phyloP scores from a whole-genome alignment of 345 rosid genomes.

The Arabis alpina region DNA sequence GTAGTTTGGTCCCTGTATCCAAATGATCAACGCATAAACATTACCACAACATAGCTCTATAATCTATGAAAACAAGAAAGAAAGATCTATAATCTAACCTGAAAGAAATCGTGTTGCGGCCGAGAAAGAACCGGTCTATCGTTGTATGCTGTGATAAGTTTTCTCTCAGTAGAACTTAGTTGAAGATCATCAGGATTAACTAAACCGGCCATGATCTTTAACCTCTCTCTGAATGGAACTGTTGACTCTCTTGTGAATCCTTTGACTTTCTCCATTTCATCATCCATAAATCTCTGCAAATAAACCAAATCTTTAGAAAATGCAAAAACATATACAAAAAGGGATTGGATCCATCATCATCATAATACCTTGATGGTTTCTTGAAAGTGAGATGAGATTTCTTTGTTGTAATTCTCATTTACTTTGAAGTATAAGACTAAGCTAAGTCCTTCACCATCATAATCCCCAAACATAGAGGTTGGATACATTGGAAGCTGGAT shows the following conservation, averaged over 20 bases:
- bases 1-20: constrained; percentile 76
- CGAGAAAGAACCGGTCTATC: constrained; percentile 85
- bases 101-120: constrained; percentile 78
- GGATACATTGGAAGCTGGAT: constrained; percentile 87
- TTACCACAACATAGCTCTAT: constrained; percentile 8
- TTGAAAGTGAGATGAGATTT: constrained; percentile 65
- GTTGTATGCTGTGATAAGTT: constrained; percentile 73
- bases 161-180: constrained; percentile 67
- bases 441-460: constrained; percentile 90
- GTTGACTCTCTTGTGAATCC: constrained; percentile 64
- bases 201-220: constrained; percentile 71
- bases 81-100: constrained; percentile 44
- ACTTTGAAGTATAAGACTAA: constrained; percentile 71
- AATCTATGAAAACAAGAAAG: background rate
- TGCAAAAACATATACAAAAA: background rate
- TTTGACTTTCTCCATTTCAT: constrained; percentile 71
- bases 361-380: constrained; percentile 65
- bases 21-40: constrained; percentile 4
- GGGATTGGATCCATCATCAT: constrained; percentile 1
- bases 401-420: constrained; percentile 59
- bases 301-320: background rate
- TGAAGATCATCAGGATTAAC: constrained; percentile 80
- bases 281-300: constrained; percentile 66
- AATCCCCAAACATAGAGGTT: constrained; percentile 59
- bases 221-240: constrained; percentile 78